Percentiles rank a stretch among this genome's conserved stretches.
Conservation (phyloP, 345 rosid genomes). For the Schrenkiella parvula region DNA sequence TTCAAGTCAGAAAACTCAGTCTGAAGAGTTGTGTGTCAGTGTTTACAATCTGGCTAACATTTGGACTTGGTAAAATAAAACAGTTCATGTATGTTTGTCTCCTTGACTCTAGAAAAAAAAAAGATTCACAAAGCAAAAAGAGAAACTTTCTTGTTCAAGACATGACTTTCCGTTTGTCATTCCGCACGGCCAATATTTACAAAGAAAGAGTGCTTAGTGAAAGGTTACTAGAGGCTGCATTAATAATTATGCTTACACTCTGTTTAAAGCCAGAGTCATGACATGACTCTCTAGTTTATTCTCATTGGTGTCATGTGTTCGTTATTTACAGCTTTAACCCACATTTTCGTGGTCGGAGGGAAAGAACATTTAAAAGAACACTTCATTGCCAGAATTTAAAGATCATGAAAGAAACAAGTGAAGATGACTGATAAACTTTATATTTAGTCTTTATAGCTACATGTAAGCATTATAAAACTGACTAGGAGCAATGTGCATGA, state of each 20-base stretch:
- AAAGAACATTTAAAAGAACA: not conserved
- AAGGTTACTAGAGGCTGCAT: not conserved
- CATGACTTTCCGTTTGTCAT: no score
- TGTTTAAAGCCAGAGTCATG: not conserved
- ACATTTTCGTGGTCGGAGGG: not conserved
- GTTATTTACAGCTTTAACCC: not conserved
- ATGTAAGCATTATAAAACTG: conserved; percentile 22
- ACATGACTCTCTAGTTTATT: not conserved
- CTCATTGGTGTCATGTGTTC: not conserved
- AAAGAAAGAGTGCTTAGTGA: not conserved
- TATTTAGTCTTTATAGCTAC: conserved; percentile 1
- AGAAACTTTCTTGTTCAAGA: no score
- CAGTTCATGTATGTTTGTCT: no score
- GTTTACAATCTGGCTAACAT: no score
- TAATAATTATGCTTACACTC: not conserved
- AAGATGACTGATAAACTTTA: conserved; percentile 2
- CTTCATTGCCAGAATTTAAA: conserved; percentile 1
- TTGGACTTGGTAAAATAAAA: no score
- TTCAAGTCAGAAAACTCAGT: no score
- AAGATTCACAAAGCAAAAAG: no score
- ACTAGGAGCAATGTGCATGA: conserved; percentile 6
- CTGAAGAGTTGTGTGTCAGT: no score
- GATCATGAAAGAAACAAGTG: conserved; percentile 12
- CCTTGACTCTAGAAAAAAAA: no score
- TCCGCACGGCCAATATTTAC: not conserved